Conservation (phyloP, 2,329 filamentous ascomycete genomes). For the Fusarium caatingaense region DNA sequence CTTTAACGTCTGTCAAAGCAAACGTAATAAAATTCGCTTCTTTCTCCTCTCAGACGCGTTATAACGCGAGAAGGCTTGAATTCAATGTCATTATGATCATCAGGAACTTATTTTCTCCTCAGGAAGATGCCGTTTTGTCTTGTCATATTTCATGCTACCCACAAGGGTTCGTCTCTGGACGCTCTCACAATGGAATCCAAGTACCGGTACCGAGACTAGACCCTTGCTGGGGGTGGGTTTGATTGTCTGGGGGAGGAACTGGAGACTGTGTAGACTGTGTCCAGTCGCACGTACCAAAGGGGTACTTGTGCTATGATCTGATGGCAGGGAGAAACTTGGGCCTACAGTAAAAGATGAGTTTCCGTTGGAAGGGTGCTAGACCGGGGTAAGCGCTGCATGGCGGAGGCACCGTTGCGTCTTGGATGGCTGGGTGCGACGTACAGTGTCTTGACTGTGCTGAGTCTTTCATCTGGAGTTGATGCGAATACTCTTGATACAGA, state of each 20-base stretch:
- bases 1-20: neutral
- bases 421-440: conserved; percentile 29
- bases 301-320: conserved; percentile 2
- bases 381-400: conserved; percentile 44
- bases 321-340: neutral
- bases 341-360: neutral
- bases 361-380: conserved; percentile 18
- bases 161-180: neutral
- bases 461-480: conserved; percentile 5
- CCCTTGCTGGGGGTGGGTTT: conserved; percentile 12
- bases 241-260: conserved; percentile 33
- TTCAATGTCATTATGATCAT: neutral
- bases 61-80: neutral
- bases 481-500: neutral
- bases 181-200: conserved; percentile 5
- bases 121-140: neutral
- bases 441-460: conserved; percentile 30
- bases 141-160: neutral
- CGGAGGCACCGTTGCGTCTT: conserved; percentile 31
- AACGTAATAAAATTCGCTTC: neutral
- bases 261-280: conserved; percentile 26
- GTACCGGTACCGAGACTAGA: conserved; percentile 31
- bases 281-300: conserved; percentile 8
- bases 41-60: neutral
- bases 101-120: conserved; percentile 18